phyloP scores from a whole-genome alignment of 2,329 filamentous ascomycete species.

The Chaetomium sp. region DNA sequence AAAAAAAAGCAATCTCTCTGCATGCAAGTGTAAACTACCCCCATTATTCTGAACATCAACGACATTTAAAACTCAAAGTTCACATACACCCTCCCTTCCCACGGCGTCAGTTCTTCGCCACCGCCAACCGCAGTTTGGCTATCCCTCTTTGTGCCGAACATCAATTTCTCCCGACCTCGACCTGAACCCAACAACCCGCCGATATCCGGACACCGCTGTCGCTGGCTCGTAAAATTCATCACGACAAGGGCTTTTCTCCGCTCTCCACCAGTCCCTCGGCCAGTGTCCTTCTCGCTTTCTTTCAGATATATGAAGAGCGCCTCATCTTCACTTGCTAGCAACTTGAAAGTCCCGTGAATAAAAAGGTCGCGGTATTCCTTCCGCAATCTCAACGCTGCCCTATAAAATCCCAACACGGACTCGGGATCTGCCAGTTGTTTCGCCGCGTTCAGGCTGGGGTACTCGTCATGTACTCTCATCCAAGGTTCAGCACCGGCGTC shows the following conservation, averaged over 20 bases:
- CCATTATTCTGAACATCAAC: background rate
- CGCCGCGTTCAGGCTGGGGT: slow-evolving; percentile 48
- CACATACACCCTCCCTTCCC: slow-evolving; percentile 16
- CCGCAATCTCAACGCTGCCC: slow-evolving; percentile 44
- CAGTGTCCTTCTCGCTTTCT: slow-evolving; percentile 9
- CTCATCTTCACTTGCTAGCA: slow-evolving; percentile 40
- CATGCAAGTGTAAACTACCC: no score
- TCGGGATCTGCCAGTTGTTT: slow-evolving; percentile 36
- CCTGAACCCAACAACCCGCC: slow-evolving; percentile 2
- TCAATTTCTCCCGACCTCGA: background rate
- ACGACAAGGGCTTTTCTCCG: slow-evolving; percentile 25
- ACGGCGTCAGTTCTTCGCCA: background rate
- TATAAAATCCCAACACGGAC: slow-evolving; percentile 56
- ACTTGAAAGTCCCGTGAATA: slow-evolving; percentile 52
- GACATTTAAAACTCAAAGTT: background rate
- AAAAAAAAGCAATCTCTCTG: no score
- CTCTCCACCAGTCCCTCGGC: slow-evolving; percentile 6
- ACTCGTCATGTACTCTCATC: slow-evolving; percentile 58
- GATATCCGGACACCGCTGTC: slow-evolving; percentile 8
- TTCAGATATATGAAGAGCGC: slow-evolving; percentile 40
- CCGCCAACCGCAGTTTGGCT: background rate
- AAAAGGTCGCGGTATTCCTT: slow-evolving; percentile 53
- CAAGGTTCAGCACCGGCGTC: slow-evolving; percentile 39
- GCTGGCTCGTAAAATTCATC: slow-evolving; percentile 16
- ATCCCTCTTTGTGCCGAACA: slow-evolving; percentile 12